A percentile compares a stretch with the other conserved stretches of the same genome.
These are phyloP conservation scores for Hymenoscyphus fructigenus DNA, from an alignment of 2,329 filamentous ascomycete species.

Conservation along the genomic window DNA sequence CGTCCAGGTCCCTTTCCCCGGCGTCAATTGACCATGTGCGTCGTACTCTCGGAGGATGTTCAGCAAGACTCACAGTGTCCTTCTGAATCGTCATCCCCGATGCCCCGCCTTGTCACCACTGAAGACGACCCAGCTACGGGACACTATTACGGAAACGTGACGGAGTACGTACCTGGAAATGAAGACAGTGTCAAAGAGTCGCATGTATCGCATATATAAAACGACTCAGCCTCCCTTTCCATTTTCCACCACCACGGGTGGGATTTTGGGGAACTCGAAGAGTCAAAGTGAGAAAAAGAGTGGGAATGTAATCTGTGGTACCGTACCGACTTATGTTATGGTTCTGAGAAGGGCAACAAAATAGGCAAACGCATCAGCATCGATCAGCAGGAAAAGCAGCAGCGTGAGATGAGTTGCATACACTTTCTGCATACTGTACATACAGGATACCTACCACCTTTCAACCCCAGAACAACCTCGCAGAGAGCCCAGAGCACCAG, in stretches of 20 bases:
- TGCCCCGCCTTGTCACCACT: neutral
- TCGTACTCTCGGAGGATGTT: neutral
- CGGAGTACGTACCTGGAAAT: conserved; percentile 1
- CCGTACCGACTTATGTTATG: neutral
- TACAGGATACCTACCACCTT: neutral
- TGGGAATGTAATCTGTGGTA: neutral
- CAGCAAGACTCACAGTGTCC: neutral
- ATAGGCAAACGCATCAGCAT: neutral
- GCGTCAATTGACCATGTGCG: conserved; percentile 4
- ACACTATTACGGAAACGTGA: neutral
- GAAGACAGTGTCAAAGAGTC: neutral
- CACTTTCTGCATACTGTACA: neutral
- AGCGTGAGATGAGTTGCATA: conserved; percentile 14
- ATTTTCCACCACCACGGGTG: neutral
- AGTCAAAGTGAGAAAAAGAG: neutral
- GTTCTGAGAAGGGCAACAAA: conserved; percentile 1
- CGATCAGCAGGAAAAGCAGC: neutral
- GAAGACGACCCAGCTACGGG: neutral
- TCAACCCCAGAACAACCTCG: conserved; percentile 5
- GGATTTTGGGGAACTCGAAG: neutral
- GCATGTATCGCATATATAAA: neutral
- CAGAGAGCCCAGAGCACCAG: neutral
- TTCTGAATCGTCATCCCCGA: neutral
- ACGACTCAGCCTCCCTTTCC: conserved; percentile 3
- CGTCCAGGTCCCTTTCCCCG: conserved; percentile 1